phyloP scores from a whole-genome alignment of 495 filamentous ascomycete species.

The Penicillium roqueforti region DNA sequence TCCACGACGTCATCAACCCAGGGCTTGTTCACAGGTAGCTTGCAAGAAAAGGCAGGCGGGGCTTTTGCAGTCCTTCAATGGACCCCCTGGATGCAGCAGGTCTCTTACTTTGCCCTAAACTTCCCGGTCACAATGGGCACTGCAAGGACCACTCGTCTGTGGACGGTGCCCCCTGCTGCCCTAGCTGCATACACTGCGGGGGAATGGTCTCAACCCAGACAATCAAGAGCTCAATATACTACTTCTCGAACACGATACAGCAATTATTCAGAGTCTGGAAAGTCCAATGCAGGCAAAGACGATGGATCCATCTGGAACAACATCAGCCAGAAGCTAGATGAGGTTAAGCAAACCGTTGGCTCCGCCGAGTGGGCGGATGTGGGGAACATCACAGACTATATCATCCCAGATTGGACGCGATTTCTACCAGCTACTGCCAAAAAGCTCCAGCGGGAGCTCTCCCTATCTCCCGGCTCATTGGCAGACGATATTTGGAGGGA shows the following conservation, averaged over 20 bases:
- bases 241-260: conserved; percentile 15
- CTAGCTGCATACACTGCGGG: conserved; percentile 32
- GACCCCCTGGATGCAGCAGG: conserved; percentile 23
- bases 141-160: conserved; percentile 31
- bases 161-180: conserved; percentile 39
- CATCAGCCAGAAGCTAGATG: conserved; percentile 56
- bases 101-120: conserved; percentile 56
- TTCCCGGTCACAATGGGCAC: conserved; percentile 37
- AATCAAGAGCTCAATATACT: conserved; percentile 25
- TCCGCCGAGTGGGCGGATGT: conserved; percentile 57
- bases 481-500: conserved; percentile 93
- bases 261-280: conserved; percentile 12
- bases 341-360: conserved; percentile 47
- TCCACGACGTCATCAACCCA: conserved; percentile 28
- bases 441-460: conserved; percentile 85
- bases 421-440: conserved; percentile 69
- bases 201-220: conserved; percentile 21
- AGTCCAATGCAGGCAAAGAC: conserved; percentile 2
- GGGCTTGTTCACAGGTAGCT: conserved; percentile 1
- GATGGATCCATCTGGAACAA: conserved; percentile 52
- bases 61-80: conserved; percentile 4
- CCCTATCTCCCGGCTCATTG: conserved; percentile 77
- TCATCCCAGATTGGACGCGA: conserved; percentile 79
- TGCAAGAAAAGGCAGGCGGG: neutral
- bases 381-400: conserved; percentile 60